Conservation (phyloP, 2,329 filamentous ascomycete genomes). For the Aureobasidium musti region DNA sequence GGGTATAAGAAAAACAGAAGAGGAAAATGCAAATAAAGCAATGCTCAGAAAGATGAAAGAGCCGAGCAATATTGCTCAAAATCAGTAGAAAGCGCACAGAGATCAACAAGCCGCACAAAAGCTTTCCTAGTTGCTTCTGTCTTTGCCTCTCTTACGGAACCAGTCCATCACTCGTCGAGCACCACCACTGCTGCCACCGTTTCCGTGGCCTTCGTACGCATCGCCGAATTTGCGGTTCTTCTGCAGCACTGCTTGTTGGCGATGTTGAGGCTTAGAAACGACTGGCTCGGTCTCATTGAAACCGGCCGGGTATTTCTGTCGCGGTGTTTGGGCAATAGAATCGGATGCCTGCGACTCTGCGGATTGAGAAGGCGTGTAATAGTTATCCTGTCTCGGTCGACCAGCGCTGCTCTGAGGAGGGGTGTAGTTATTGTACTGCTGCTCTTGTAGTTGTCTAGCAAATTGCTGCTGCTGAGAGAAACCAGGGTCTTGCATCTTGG, state of each 20-base stretch:
- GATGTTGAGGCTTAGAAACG: slow-evolving; percentile 46
- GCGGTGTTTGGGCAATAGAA: slow-evolving; percentile 34
- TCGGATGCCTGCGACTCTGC: slow-evolving; percentile 42
- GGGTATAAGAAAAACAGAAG: slow-evolving; percentile 28
- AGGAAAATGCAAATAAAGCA: slow-evolving; percentile 11
- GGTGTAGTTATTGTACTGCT: slow-evolving; percentile 23
- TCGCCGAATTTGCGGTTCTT: slow-evolving; percentile 83
- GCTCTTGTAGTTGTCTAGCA: slow-evolving; percentile 29
- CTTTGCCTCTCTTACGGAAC: slow-evolving; percentile 83
- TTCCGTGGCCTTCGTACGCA: slow-evolving; percentile 75
- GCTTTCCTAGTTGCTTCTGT: slow-evolving; percentile 34
- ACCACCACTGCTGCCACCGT: slow-evolving; percentile 81
- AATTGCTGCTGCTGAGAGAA: slow-evolving; percentile 30
- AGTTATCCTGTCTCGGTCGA: slow-evolving; percentile 27
- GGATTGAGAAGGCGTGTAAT: slow-evolving; percentile 36
- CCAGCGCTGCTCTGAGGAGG: slow-evolving; percentile 21
- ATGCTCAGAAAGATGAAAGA: background rate
- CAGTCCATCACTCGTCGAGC: slow-evolving; percentile 98
- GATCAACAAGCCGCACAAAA: slow-evolving; percentile 7
- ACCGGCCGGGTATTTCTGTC: slow-evolving; percentile 46
- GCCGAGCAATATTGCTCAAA: background rate
- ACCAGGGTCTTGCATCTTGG: slow-evolving; percentile 27
- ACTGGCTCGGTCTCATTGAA: slow-evolving; percentile 39
- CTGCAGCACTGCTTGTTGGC: slow-evolving; percentile 60
- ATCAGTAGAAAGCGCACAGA: background rate